A percentile compares a stretch with the other conserved stretches of the same genome.
phyloP scores from a whole-genome alignment of 2,329 filamentous ascomycete species.

The Ascochyta viciae-villosae region DNA sequence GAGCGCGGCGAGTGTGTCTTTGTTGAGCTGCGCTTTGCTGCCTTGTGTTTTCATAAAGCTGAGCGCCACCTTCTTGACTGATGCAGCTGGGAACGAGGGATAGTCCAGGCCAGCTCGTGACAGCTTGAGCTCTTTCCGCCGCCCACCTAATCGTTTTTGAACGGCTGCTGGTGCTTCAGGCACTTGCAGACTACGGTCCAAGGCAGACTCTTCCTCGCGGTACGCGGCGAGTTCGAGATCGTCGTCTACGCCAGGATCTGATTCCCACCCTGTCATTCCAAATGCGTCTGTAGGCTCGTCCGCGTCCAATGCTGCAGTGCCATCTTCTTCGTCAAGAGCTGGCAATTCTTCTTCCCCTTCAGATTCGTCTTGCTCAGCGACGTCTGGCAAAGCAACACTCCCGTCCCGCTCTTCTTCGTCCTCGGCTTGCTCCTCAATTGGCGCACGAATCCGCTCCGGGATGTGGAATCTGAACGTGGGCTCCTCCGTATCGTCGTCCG shows the following conservation, averaged over 20 bases:
- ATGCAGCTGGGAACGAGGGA: conserved; percentile 73
- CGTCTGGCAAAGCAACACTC: conserved; percentile 8
- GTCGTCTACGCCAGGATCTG: conserved; percentile 33
- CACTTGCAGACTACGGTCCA: conserved; percentile 44
- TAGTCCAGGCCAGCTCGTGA: conserved; percentile 79
- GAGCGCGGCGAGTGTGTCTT: conserved; percentile 76
- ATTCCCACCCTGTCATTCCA: conserved; percentile 42
- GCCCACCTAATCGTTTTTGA: conserved; percentile 28
- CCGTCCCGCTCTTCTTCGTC: conserved; percentile 19
- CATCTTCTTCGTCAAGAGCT: conserved; percentile 42
- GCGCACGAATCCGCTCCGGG: conserved; percentile 41
- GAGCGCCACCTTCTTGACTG: conserved; percentile 75
- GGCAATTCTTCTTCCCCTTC: conserved; percentile 9
- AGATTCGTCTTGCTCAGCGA: conserved; percentile 4
- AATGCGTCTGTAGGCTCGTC: conserved; percentile 25
- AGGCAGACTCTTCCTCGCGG: conserved; percentile 43
- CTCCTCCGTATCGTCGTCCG: conserved; percentile 44
- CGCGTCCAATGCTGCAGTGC: conserved; percentile 31
- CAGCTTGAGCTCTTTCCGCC: conserved; percentile 61
- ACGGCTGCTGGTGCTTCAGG: conserved; percentile 27
- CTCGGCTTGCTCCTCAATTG: conserved; percentile 23
- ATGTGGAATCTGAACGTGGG: conserved; percentile 51
- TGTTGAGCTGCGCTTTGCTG: conserved; percentile 72
- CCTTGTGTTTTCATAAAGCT: conserved; percentile 73
- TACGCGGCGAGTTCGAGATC: conserved; percentile 44